Evolutionary conservation across 2,329 filamentous ascomycete genomes (phyloP).

Genomic region (Diaporthe sp.): DNA sequence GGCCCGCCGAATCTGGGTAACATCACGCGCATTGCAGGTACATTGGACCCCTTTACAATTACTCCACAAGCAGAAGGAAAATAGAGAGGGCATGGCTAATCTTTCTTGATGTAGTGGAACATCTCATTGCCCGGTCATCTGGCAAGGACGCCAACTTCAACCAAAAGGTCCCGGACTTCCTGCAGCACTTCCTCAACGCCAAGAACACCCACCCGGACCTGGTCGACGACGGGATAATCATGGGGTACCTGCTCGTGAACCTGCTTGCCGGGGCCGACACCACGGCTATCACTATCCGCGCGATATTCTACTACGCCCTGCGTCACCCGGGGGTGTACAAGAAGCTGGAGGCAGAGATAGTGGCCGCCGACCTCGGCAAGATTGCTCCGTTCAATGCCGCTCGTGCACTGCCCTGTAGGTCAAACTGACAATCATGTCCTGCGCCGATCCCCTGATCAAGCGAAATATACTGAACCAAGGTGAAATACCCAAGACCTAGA

Average conservation of each 20-base stretch:
- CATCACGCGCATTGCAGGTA: slow-evolving; percentile 40
- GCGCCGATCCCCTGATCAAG: too few relatives aligned
- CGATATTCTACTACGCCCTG: neutral
- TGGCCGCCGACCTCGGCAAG: slow-evolving; percentile 30
- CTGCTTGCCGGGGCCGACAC: neutral
- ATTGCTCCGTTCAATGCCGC: slow-evolving; percentile 42
- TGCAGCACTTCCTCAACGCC: slow-evolving; percentile 54
- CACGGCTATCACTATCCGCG: neutral
- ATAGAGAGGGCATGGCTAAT: neutral
- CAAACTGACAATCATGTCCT: too few relatives aligned
- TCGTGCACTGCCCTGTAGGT: slow-evolving; percentile 50
- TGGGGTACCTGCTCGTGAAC: neutral
- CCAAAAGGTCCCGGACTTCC: slow-evolving; percentile 46
- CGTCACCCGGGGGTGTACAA: neutral
- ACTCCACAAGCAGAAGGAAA: accelerated
- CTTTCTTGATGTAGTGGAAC: slow-evolving; percentile 29
- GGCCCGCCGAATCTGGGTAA: slow-evolving; percentile 43
- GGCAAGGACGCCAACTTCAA: neutral
- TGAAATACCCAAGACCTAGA: slow-evolving; percentile 54
- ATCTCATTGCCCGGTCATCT: neutral
- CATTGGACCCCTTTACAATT: slow-evolving; percentile 24
- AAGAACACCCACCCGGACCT: slow-evolving; percentile 51
- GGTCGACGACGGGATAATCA: neutral
- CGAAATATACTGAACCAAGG: too few relatives aligned
- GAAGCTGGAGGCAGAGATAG: slow-evolving; percentile 39